Percentiles rank a stretch among this genome's conserved stretches.
These are phyloP conservation scores for Gymnopus androsaceus DNA, from an alignment of 1,284 basidiomycete species.

Conservation along the genomic window DNA sequence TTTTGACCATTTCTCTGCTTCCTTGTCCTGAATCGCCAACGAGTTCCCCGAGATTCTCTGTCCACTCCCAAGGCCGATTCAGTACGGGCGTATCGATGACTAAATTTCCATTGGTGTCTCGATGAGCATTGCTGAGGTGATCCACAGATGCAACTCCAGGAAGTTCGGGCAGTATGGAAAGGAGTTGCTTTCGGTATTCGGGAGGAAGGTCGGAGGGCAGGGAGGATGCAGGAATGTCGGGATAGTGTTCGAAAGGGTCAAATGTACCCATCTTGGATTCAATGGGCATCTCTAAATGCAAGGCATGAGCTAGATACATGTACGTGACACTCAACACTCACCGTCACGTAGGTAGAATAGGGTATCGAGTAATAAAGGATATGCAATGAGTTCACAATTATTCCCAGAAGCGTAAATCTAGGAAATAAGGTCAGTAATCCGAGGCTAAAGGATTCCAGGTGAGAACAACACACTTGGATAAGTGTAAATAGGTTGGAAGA, in stretches of 20 bases:
- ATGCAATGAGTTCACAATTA: constrained; percentile 54
- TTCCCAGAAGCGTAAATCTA: constrained; percentile 56
- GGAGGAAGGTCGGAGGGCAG: constrained; percentile 59
- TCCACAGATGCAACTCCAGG: constrained; percentile 52
- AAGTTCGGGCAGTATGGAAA: constrained; percentile 55
- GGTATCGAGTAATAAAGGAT: constrained; percentile 71
- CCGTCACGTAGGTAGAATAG: constrained; percentile 74
- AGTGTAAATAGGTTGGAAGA: constrained; percentile 53
- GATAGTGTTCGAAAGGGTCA: constrained; percentile 68
- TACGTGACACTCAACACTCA: constrained; percentile 32
- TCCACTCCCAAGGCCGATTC: constrained; percentile 84
- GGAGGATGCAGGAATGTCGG: constrained; percentile 48
- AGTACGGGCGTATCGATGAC: constrained; percentile 55
- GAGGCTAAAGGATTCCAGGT: background rate
- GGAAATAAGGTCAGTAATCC: constrained; percentile 12
- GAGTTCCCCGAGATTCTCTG: constrained; percentile 72
- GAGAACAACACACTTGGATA: constrained; percentile 49
- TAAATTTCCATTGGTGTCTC: constrained; percentile 51
- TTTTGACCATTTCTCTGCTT: constrained; percentile 50
- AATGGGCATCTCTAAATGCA: constrained; percentile 55
- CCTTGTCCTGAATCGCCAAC: constrained; percentile 42
- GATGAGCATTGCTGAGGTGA: constrained; percentile 58
- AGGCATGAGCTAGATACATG: background rate
- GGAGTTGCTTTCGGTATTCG: constrained; percentile 56
- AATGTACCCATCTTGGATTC: constrained; percentile 53